Conservation (phyloP, 768 basidiomycete genomes). For the Auricularia auricula-judae region DNA sequence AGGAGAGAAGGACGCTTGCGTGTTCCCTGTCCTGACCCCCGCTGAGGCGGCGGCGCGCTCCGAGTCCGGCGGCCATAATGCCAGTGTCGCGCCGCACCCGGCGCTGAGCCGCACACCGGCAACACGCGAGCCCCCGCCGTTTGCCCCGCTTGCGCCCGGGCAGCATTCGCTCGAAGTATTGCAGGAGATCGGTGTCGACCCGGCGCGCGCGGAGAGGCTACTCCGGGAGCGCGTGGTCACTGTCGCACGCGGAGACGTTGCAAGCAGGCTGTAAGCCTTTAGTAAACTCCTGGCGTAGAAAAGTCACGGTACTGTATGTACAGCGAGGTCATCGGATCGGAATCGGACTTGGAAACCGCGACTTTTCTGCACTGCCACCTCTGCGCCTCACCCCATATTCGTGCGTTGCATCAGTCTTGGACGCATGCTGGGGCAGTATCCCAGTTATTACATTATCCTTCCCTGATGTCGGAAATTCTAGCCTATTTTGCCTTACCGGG, state of each 20-base stretch:
- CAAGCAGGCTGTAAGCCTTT: no score
- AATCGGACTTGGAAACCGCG: no score
- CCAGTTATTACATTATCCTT: no score
- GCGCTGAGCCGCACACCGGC: constrained; percentile 17
- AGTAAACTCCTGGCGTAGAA: no score
- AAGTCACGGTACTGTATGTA: no score
- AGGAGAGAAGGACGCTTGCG: constrained; percentile 43
- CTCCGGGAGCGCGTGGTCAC: not conserved
- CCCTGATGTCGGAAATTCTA: no score
- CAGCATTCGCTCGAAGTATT: constrained; percentile 44
- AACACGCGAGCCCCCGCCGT: constrained; percentile 18
- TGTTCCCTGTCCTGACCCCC: constrained; percentile 54
- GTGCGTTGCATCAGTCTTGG: no score
- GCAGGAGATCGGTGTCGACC: constrained; percentile 27
- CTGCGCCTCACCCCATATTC: no score
- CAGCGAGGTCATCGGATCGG: no score
- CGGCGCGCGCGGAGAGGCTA: not conserved
- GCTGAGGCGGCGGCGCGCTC: constrained; percentile 39
- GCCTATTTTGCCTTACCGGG: no score
- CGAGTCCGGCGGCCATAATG: constrained; percentile 20
- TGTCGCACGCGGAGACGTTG: not conserved
- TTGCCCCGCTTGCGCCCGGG: constrained; percentile 32
- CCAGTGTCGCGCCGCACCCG: constrained; percentile 39
- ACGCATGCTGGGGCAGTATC: no score
- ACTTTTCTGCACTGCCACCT: no score